Percentiles rank a stretch among this genome's conserved stretches.
Evolutionary conservation across 176 grass and related monocot genomes (phyloP).

Genomic region (Calamus simplicifolius): DNA sequence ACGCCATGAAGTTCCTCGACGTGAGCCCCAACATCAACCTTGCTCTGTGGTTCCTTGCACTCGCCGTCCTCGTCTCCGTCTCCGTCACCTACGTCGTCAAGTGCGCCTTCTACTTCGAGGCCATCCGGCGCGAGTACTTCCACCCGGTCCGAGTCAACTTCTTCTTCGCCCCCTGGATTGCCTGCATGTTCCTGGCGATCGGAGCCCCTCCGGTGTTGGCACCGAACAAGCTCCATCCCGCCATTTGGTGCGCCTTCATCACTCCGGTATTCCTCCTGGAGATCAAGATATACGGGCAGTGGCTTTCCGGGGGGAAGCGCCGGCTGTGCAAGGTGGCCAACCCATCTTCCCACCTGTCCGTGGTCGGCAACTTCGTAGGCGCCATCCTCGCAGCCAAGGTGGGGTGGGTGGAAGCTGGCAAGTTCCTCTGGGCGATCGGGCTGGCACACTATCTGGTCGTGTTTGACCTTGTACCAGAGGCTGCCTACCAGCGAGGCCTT

Average conservation of each 20-base stretch:
- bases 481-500: slow-evolving; percentile 90
- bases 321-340: slow-evolving; percentile 96
- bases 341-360: slow-evolving; percentile 88
- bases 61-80: slow-evolving; percentile 38
- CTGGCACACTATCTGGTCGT: slow-evolving; percentile 88
- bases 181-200: slow-evolving; percentile 94
- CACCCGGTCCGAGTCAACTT: slow-evolving; percentile 95
- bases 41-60: slow-evolving; percentile 62
- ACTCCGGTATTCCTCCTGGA: slow-evolving; percentile 71
- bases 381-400: slow-evolving; percentile 84
- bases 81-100: slow-evolving; percentile 74
- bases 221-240: slow-evolving; percentile 48
- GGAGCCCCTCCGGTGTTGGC: slow-evolving; percentile 40
- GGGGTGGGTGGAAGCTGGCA: slow-evolving; percentile 80
- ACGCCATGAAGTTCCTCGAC: slow-evolving; percentile 60
- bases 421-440: slow-evolving; percentile 85
- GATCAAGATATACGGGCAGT: slow-evolving; percentile 96
- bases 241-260: slow-evolving; percentile 59
- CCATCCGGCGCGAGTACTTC: slow-evolving; percentile 94
- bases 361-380: slow-evolving; percentile 96
- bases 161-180: slow-evolving; percentile 93
- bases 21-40: slow-evolving; percentile 70
- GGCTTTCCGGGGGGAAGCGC: slow-evolving; percentile 87
- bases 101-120: slow-evolving; percentile 98
- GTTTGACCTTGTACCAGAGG: slow-evolving; percentile 86